A percentile compares a stretch with the other conserved stretches of the same genome.
Conservation (phyloP, 805 yeast genomes). For the Saturnispora zaruensis region DNA sequence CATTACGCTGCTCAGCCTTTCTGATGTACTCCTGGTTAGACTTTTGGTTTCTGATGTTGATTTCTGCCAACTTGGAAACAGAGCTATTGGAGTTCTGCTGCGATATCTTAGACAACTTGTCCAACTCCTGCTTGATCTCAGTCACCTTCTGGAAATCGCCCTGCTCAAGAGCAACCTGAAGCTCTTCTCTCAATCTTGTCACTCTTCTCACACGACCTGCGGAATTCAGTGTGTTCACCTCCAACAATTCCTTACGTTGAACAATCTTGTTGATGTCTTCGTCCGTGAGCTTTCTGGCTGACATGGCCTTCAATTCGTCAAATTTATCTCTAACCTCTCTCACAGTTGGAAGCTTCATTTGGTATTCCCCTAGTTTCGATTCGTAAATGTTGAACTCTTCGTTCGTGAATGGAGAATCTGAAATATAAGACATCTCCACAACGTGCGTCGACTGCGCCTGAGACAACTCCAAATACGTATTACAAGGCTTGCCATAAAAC, state of each 20-base stretch:
- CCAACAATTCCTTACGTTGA: constrained; percentile 53
- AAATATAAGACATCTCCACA: constrained; percentile 70
- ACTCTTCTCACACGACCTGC: constrained; percentile 72
- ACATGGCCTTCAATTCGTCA: constrained; percentile 53
- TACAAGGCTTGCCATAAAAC: constrained; percentile 36
- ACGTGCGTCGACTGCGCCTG: constrained; percentile 71
- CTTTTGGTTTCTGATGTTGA: constrained; percentile 79
- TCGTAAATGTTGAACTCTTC: constrained; percentile 70
- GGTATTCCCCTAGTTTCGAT: constrained; percentile 7
- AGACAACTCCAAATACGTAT: constrained; percentile 58
- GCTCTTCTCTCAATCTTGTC: constrained; percentile 60
- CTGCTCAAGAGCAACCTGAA: constrained; percentile 64
- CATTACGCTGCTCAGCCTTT: constrained; percentile 64
- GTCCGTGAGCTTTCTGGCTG: constrained; percentile 58
- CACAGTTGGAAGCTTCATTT: constrained; percentile 44
- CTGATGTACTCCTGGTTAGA: constrained; percentile 70
- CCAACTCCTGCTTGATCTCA: constrained; percentile 29
- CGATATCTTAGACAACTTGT: constrained; percentile 4
- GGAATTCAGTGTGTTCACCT: constrained; percentile 46
- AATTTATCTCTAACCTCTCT: constrained; percentile 59
- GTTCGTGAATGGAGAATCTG: constrained; percentile 63
- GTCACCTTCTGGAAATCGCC: constrained; percentile 38
- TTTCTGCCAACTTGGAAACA: constrained; percentile 49
- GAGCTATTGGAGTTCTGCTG: constrained; percentile 4
- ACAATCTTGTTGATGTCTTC: constrained; percentile 74